Conservation (phyloP, 2,329 filamentous ascomycete species). For the Didymella segeticola region DNA sequence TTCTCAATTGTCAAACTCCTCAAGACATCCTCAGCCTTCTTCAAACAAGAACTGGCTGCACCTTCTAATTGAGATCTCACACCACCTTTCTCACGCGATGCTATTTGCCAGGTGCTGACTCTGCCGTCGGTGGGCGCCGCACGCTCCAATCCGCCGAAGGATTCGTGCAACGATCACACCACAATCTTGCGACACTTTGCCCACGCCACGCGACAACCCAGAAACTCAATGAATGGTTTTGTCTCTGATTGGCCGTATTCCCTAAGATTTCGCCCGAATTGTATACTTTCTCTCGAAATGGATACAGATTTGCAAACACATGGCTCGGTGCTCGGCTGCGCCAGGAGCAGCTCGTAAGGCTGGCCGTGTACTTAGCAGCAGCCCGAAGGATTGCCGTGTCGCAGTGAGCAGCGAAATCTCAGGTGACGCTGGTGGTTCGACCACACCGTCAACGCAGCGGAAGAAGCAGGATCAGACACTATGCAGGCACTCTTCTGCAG, state of each 20-base stretch:
- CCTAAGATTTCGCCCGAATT: background rate
- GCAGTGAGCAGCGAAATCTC: conserved; percentile 10
- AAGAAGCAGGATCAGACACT: background rate
- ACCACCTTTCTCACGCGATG: conserved; percentile 17
- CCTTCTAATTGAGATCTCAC: background rate
- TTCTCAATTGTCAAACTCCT: too few species aligned
- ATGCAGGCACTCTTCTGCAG: background rate
- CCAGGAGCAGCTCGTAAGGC: conserved; percentile 13
- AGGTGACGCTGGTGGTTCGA: conserved; percentile 30
- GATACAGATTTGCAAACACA: background rate
- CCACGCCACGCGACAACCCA: conserved; percentile 10
- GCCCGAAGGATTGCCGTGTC: background rate
- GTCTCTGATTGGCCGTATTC: background rate
- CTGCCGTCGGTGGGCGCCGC: conserved; percentile 32
- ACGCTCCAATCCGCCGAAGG: conserved; percentile 9
- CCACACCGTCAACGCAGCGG: background rate
- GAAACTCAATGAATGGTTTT: background rate
- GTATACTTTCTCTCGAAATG: background rate
- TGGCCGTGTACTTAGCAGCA: conserved; percentile 3
- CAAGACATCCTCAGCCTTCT: too few species aligned
- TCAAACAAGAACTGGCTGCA: background rate
- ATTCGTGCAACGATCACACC: conserved; percentile 30
- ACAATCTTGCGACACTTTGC: conserved; percentile 27
- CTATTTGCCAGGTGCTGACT: conserved; percentile 5
- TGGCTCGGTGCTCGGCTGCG: background rate